Conservation (phyloP, 2,329 filamentous ascomycete species). For the Curvularia eragrostidis region DNA sequence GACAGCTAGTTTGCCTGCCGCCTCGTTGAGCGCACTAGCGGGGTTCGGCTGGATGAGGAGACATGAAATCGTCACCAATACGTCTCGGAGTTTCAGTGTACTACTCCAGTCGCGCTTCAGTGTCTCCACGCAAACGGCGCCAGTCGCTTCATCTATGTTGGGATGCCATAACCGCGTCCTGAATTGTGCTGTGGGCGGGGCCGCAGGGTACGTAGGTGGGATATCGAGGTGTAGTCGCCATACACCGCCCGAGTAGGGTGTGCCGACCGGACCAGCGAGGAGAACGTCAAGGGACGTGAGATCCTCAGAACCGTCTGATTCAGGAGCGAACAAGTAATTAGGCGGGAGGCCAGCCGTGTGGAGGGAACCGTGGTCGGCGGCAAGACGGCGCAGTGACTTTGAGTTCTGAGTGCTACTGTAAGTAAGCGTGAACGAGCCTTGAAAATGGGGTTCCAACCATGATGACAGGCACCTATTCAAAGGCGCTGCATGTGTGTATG, state of each 20-base stretch:
- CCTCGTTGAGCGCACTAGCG: conserved; percentile 67
- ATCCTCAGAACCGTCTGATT: conserved; percentile 55
- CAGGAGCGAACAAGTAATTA: conserved; percentile 65
- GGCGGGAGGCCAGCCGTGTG: conserved; percentile 64
- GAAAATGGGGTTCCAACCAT: conserved; percentile 19
- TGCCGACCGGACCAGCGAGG: conserved; percentile 65
- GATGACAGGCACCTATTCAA: background rate
- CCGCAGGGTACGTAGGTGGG: conserved; percentile 62
- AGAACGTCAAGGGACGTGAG: conserved; percentile 65
- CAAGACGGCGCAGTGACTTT: conserved; percentile 63
- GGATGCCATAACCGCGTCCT: conserved; percentile 69
- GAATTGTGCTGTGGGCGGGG: conserved; percentile 65
- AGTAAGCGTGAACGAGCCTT: conserved; percentile 4
- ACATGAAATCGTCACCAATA: conserved; percentile 66
- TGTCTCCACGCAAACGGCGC: conserved; percentile 69
- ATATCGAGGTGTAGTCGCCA: conserved; percentile 67
- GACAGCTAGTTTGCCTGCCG: conserved; percentile 63
- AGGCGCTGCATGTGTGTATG: background rate
- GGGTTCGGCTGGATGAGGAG: conserved; percentile 69
- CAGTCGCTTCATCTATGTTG: conserved; percentile 68
- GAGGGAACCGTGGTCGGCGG: conserved; percentile 64
- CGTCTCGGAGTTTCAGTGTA: conserved; percentile 64
- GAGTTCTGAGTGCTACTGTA: conserved; percentile 50
- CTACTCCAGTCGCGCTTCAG: conserved; percentile 68
- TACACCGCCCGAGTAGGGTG: conserved; percentile 65